Conservation (phyloP, 2,329 filamentous ascomycete species). For the Phialophora verrucosa region DNA sequence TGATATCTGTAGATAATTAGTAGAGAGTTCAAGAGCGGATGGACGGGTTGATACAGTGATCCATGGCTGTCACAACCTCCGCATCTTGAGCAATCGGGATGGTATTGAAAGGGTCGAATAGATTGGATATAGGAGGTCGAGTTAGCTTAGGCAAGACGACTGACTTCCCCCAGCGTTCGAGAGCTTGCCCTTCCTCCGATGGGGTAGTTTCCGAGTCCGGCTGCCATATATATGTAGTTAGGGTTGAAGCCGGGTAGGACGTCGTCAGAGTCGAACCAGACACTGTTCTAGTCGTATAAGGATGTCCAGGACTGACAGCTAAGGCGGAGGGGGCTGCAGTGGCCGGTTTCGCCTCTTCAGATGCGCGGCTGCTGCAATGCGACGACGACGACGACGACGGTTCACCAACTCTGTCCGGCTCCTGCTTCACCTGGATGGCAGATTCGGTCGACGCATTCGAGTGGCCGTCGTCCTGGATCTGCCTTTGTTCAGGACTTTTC, state of each 20-base stretch:
- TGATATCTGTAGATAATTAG: slow-evolving; percentile 26
- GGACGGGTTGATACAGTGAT: slow-evolving; percentile 26
- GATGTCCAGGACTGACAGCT: background rate
- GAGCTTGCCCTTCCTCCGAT: background rate
- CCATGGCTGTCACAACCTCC: slow-evolving; percentile 29
- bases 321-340: background rate
- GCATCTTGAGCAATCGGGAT: slow-evolving; percentile 20
- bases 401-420: background rate
- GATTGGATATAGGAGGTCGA: slow-evolving; percentile 18
- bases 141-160: slow-evolving; percentile 1
- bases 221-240: background rate
- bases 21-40: background rate
- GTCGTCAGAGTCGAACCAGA: background rate
- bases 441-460: slow-evolving; percentile 2
- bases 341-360: background rate
- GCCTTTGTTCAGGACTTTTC: background rate
- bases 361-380: background rate
- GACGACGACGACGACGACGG: background rate
- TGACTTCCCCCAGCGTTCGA: background rate
- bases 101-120: slow-evolving; percentile 32
- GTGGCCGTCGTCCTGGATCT: slow-evolving; percentile 1
- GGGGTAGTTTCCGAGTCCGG: slow-evolving; percentile 1
- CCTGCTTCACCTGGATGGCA: slow-evolving; percentile 8
- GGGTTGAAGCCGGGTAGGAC: background rate
- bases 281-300: background rate